These are phyloP conservation scores for Pharnaceum exiguum DNA, from an alignment of 148 eudicot genomes.

Conservation along the genomic window DNA sequence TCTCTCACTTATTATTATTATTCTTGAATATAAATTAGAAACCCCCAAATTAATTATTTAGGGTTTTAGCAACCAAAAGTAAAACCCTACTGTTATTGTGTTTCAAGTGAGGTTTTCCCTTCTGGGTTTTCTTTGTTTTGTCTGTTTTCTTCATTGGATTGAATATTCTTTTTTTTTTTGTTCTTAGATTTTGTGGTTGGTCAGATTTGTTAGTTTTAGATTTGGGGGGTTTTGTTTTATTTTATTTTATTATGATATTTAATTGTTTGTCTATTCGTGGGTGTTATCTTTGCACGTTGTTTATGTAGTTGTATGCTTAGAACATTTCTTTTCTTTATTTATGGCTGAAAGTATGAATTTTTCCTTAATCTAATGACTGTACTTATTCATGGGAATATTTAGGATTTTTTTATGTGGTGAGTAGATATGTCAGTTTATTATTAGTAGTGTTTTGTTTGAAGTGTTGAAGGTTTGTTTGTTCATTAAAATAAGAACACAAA, in stretches of 20 bases:
- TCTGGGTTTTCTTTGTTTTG: neutral
- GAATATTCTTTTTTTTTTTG: neutral
- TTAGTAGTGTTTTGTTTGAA: too few relatives aligned
- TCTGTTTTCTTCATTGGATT: neutral
- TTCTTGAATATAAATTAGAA: neutral
- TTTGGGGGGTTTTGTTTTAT: neutral
- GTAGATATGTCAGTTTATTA: too few relatives aligned
- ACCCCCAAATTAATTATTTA: neutral
- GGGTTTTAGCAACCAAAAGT: conserved; percentile 15
- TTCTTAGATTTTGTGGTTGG: too few relatives aligned
- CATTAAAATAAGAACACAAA: too few relatives aligned
- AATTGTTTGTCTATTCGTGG: neutral
- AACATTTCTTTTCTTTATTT: neutral
- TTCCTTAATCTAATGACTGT: too few relatives aligned
- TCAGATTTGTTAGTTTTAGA: neutral
- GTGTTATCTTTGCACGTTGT: neutral
- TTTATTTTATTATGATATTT: neutral
- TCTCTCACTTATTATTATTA: neutral
- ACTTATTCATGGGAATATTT: too few relatives aligned
- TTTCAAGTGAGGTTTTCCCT: neutral
- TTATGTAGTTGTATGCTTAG: neutral
- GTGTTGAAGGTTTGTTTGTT: too few relatives aligned
- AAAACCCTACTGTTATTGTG: neutral
- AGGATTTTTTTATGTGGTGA: too few relatives aligned
- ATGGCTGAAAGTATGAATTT: too few relatives aligned